Evolutionary conservation across 805 yeast species (phyloP), one percentile per base, ranked within the genome.

Genomic region (Kurtzmaniella cleridarum): DNA sequence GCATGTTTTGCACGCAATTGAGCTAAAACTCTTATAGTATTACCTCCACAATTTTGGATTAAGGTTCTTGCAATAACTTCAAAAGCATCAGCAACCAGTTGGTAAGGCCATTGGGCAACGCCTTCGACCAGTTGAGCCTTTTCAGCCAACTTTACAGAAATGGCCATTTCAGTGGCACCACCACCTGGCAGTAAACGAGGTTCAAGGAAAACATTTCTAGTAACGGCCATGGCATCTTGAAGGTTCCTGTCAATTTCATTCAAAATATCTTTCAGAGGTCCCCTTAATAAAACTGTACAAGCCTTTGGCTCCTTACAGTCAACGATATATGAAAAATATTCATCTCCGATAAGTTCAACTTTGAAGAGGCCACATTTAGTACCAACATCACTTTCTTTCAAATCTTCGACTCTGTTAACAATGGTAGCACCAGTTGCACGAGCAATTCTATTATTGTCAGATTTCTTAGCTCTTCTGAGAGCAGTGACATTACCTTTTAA

Each of bases 91-190:
- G 97, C 95, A 39, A 93, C 98, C 3, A 98, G 97, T 66, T 87
- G 93, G 65, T 93, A 93, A 35, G 99, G 99, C 95, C 96, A 91
- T 67, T 93, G 98, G 42, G 85, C 90, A 41, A 91, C 84, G 45
- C 98, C 98, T 61, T 89, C 96, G 49, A 93, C 78, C 36, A 80
- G 74, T 69, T 89, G 91, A 36, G 98, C 96, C 66, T 79, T 83
- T 59, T 90, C 96, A 13, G 95, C 76, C 43, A 93, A 73, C 48
- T 74, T 79, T 24, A 93, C 97, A 43, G 91, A 75, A 30, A 93
- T 89, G 2, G 98, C 98, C 98, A 93, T 93, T 69, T 93, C 98
- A 23, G 97, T 91, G 38, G 99, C 98, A 53, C 99, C 98, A 44
- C 98, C 99, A 54, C 99, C 99, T 36, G 99, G 99, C 2, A 96